Percentiles rank a stretch among this genome's conserved stretches.
These are phyloP conservation scores for Candida sanyiensis DNA, from an alignment of 805 yeast genomes.

Conservation along the genomic window DNA sequence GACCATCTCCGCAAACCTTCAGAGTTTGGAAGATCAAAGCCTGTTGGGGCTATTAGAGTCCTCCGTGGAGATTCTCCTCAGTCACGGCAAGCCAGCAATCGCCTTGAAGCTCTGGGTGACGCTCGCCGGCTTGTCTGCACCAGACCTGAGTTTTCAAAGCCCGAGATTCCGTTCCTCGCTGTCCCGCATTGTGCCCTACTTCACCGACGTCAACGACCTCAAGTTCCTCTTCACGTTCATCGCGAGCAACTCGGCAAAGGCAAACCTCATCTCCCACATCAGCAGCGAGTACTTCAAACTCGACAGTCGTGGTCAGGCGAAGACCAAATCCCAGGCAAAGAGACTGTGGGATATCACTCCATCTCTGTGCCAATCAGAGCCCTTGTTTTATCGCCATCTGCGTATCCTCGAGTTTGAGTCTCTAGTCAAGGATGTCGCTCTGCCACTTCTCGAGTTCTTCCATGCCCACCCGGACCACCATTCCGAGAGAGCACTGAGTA, in stretches of 20 bases:
- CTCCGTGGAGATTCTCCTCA: not conserved
- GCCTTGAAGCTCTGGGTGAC: constrained; percentile 6
- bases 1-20: not conserved
- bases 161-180: not conserved
- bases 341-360: constrained; percentile 10
- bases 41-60: not conserved
- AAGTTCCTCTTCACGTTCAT: not conserved
- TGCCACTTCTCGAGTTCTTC: too few species aligned
- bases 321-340: not conserved
- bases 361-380: not conserved
- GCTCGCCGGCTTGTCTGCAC: not conserved
- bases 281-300: not conserved
- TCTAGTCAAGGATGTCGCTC: too few species aligned
- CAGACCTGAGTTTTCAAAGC: not conserved
- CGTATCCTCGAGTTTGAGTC: too few species aligned
- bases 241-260: not conserved
- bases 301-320: too few species aligned
- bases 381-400: too few species aligned
- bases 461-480: too few species aligned
- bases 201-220: constrained; percentile 5
- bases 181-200: not conserved
- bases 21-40: not conserved
- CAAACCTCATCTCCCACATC: constrained; percentile 2
- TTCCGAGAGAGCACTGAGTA: too few species aligned
- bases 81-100: not conserved